These are phyloP conservation scores for Neonectria faginata DNA, from an alignment of 2,329 filamentous ascomycete genomes.

Conservation along the genomic window DNA sequence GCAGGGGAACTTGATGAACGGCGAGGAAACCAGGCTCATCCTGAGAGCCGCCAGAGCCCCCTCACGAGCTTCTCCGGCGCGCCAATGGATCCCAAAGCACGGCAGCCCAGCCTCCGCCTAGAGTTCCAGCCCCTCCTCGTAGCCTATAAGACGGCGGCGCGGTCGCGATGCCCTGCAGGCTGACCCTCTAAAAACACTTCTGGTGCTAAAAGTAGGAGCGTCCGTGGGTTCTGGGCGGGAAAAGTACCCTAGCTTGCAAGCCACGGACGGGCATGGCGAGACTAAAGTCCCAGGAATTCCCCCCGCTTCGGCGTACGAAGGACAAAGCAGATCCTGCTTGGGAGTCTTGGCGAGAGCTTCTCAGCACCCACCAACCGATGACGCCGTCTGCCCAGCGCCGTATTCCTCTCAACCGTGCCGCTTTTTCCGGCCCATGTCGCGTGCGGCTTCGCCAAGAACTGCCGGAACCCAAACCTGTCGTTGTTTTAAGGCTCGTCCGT, in stretches of 20 bases:
- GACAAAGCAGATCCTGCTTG: conserved; percentile 19
- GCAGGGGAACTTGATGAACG: not conserved
- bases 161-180: conserved; percentile 14
- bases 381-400: conserved; percentile 18
- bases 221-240: conserved; percentile 1
- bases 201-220: conserved; percentile 6
- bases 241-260: conserved; percentile 10
- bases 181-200: not conserved
- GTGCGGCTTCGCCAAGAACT: conserved; percentile 10
- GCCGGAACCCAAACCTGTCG: conserved; percentile 4
- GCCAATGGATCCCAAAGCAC: not conserved
- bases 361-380: conserved; percentile 28
- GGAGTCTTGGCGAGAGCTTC: conserved; percentile 22
- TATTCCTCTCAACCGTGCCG: conserved; percentile 24
- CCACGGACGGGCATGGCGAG: conserved; percentile 17
- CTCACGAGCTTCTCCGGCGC: not conserved
- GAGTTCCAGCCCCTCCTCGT: conserved; percentile 4
- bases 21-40: not conserved
- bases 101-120: not conserved
- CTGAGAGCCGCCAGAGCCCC: not conserved
- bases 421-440: conserved; percentile 20
- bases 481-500: conserved; percentile 5
- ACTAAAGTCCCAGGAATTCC: conserved; percentile 18
- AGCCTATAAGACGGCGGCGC: conserved; percentile 14
- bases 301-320: conserved; percentile 19